Evolutionary conservation across 2,329 filamentous ascomycete genomes (phyloP), one percentile per base, ranked within the genome.

Genomic region (Fusarium clavum): DNA sequence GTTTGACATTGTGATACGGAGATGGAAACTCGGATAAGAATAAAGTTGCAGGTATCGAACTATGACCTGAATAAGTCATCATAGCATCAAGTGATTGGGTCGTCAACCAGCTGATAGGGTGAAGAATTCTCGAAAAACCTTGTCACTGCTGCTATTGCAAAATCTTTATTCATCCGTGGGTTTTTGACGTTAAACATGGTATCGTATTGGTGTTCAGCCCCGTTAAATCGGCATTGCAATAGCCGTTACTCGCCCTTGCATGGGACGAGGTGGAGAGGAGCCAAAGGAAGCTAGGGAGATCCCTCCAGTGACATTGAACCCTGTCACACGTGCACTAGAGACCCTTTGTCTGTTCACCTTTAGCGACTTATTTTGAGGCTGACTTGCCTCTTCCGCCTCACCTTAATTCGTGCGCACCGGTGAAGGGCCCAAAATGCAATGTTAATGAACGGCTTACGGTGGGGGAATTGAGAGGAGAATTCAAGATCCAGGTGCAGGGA

Each of bases 231-330:
- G 49, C 61, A 61, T 69, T 30, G n/a, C 34, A 52, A 46, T 65
- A 53, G 27, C 61, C 46, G 24, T 45, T 55, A 16, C n/a, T 61
- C 14, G 62, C 46, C 49, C 62, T 43, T 66, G 53, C 53, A 66
- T 69, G 2, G 47, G 47, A 61, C 48, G 65, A 32, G 45, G 65
- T 69, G 65, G 61, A 16, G 47, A 24, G 12, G 65, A 51, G 20
- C 54, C 44, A 46, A 51, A 29, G 43, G 27, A 41, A 18, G 30
- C 57, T 43, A 41, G 41, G 48, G 29, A 61, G 32, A 61, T 46
- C 25, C 45, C 49, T 69, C 65, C 66, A 69, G 45, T 69, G n/a
- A 69, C 22, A 69, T 61, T 38, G n/a, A 22, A 40, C 40, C 47
- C 41, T 32, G 30, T 55, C 22, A 40, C 65, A 69, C 66, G 66